Evolutionary conservation across 2,329 filamentous ascomycete species (phyloP).

Genomic region (Verticillium tricorpus): DNA sequence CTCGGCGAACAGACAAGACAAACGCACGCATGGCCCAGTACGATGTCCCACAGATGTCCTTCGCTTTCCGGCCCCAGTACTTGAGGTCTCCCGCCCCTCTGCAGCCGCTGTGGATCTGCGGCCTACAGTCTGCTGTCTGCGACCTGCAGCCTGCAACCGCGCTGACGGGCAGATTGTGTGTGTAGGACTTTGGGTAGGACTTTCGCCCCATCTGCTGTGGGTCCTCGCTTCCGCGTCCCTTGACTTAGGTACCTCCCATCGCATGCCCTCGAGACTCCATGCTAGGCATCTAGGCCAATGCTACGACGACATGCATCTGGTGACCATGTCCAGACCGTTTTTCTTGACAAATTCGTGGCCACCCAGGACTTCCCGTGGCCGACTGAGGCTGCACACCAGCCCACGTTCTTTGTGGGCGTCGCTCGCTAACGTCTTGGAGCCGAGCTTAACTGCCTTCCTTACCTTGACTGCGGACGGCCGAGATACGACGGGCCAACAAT

Average conservation of each 20-base stretch:
- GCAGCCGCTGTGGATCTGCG: not conserved
- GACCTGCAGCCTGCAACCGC: not conserved
- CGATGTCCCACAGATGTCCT: no score
- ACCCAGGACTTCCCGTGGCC: not conserved
- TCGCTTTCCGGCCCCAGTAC: slow-evolving; percentile 1
- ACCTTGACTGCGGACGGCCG: no score
- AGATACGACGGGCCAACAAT: not conserved
- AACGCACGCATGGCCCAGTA: no score
- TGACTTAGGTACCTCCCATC: no score
- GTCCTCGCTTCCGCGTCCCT: not conserved
- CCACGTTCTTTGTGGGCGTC: not conserved
- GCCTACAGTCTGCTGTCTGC: not conserved
- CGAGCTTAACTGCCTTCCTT: no score
- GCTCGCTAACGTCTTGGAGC: no score
- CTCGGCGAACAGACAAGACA: not conserved
- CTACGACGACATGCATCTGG: no score
- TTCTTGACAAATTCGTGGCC: no score
- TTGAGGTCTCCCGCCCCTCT: not conserved
- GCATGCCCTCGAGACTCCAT: not conserved
- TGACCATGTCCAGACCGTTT: no score
- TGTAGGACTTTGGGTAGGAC: not conserved
- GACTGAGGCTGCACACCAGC: not conserved
- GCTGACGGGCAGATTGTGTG: not conserved
- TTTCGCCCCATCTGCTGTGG: not conserved
- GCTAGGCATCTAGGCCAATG: no score